Percentiles rank a stretch among this genome's conserved stretches.
phyloP scores from a whole-genome alignment of 208 protist genomes.

The Trypanosoma grayi region DNA sequence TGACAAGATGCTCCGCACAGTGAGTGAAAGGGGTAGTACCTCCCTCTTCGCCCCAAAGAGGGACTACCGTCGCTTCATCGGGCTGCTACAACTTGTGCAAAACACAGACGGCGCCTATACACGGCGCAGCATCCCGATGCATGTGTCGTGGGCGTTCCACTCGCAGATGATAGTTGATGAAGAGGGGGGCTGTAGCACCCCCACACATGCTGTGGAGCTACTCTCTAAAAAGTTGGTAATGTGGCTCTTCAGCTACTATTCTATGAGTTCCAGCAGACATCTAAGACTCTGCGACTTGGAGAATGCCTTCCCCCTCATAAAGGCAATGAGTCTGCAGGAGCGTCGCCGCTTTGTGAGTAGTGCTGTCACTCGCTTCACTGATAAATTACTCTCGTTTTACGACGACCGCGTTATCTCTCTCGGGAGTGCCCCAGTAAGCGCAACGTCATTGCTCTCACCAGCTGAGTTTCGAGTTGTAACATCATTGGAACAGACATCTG shows the following conservation, averaged over 20 bases:
- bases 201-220: slow-evolving; percentile 11
- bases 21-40: slow-evolving; percentile 4
- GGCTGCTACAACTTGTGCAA: slow-evolving; percentile 1
- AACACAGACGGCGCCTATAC: slow-evolving; percentile 5
- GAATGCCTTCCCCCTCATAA: slow-evolving; percentile 28
- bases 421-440: slow-evolving; percentile 3
- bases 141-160: slow-evolving; percentile 18
- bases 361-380: slow-evolving; percentile 9
- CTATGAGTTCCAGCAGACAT: not conserved
- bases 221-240: slow-evolving; percentile 28
- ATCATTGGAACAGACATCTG: slow-evolving; percentile 17
- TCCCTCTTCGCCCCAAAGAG: slow-evolving; percentile 9
- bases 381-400: slow-evolving; percentile 13
- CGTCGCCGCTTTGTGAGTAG: slow-evolving; percentile 16
- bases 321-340: slow-evolving; percentile 8
- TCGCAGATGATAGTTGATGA: slow-evolving; percentile 9
- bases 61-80: not conserved
- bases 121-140: not conserved
- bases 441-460: slow-evolving; percentile 14
- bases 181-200: not conserved
- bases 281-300: slow-evolving; percentile 26
- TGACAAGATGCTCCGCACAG: slow-evolving; percentile 1
- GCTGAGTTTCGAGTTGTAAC: slow-evolving; percentile 13
- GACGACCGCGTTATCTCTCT: slow-evolving; percentile 20
- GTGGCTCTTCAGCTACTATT: slow-evolving; percentile 27